Evolutionary conservation across 2,329 filamentous ascomycete genomes (phyloP), one percentile per base, ranked within the genome.

Genomic region (Cercospora sp.): DNA sequence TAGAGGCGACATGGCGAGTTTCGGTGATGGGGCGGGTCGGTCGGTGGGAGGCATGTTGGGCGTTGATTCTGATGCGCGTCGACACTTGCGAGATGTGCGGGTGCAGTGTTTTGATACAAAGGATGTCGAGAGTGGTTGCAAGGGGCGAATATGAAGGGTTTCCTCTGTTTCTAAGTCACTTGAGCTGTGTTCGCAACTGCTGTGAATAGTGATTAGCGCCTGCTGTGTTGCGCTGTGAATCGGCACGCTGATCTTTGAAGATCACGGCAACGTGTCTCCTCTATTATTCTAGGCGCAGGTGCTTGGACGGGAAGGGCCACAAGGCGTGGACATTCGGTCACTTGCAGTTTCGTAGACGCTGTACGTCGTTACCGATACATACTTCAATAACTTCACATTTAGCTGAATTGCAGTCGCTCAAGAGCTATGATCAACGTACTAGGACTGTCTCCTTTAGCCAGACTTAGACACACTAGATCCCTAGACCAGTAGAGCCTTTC

Each of bases 401-500:
- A 26, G 49, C 49, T 16, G 49, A 5, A 24, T 10, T 58, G 55
- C 55, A 8, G 32, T 34, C 28, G 28, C 28, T 58, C 26, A 58
- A 18, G 3, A 34, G n/a, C 32, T 32, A 59, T 18, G 18, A 59
- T 0, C 55, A 37, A 21, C n/a, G 30, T 59, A 32, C 37, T n/a
- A 43, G 16, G 16, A 43, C 16, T n/a, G 53, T n/a, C 9, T 3
- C n/a, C 9, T 59, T 24, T 9, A 30, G 12, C 49, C 49, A n/a
- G 24, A n/a, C 13, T n/a, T 5, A n/a, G 24, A 16, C 5, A 16
- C 45, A 21, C 61, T 63, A 61, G 7, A 66, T 18, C 10, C 64
- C 64, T 18, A 75, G 43, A 5, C 73, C 75, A 21, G 75, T 74
- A 1, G 66, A 69, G 12, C 75, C 75, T 16, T 73, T 70, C 18